These are phyloP conservation scores for Penicillium sclerotigenum DNA, from an alignment of 2,329 filamentous ascomycete species.

Conservation along the genomic window DNA sequence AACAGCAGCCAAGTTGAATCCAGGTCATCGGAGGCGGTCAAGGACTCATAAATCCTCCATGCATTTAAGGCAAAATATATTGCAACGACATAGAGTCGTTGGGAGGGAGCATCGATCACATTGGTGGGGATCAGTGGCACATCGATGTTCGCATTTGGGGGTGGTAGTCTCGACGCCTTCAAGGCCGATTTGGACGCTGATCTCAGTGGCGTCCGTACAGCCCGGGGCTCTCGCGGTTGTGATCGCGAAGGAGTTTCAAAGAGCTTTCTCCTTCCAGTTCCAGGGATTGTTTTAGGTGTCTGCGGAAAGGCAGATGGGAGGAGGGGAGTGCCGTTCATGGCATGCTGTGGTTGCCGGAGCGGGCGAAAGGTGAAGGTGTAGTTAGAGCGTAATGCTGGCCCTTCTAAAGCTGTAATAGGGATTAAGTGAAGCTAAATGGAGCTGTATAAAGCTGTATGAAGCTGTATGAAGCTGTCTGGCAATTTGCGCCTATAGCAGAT, in stretches of 20 bases:
- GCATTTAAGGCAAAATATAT: conserved; percentile 72
- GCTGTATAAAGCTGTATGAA: not conserved
- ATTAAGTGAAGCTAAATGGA: not conserved
- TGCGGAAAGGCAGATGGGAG: conserved; percentile 77
- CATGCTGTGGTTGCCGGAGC: conserved; percentile 49
- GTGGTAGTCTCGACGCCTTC: conserved; percentile 15
- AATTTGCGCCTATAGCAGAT: not conserved
- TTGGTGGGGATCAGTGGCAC: conserved; percentile 73
- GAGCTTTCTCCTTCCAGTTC: conserved; percentile 27
- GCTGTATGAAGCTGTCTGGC: not conserved
- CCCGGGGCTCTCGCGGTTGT: conserved; percentile 23
- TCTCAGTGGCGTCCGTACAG: conserved; percentile 17
- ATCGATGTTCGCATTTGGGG: conserved; percentile 20
- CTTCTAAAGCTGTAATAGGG: not conserved
- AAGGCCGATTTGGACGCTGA: conserved; percentile 24
- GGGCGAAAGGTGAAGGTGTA: not conserved
- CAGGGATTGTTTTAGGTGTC: conserved; percentile 59
- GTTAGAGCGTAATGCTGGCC: not conserved
- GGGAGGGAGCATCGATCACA: conserved; percentile 83
- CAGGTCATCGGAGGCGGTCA: conserved; percentile 72
- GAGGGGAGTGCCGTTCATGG: conserved; percentile 80
- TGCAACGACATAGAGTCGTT: conserved; percentile 81
- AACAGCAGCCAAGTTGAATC: conserved; percentile 87
- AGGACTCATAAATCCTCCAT: conserved; percentile 87
- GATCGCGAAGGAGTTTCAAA: conserved; percentile 30